These are phyloP conservation scores for Nakataea oryzae DNA, from an alignment of 2,329 filamentous ascomycete genomes.

Conservation along the genomic window DNA sequence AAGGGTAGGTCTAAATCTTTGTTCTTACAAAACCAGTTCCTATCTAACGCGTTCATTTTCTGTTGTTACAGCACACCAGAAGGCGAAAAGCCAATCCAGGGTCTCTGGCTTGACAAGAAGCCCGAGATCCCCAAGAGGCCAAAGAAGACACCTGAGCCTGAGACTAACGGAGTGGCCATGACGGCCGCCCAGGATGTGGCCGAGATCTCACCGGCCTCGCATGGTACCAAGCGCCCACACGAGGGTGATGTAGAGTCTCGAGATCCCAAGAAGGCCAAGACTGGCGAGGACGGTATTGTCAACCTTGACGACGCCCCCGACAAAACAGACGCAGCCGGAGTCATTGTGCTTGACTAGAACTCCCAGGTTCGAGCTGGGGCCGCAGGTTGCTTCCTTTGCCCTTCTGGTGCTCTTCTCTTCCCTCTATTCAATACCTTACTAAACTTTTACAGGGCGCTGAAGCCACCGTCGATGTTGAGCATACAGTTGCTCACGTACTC, in stretches of 20 bases:
- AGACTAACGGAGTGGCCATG: conserved; percentile 26
- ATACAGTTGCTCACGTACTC: conserved; percentile 80
- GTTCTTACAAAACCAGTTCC: conserved; percentile 13
- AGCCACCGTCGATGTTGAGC: conserved; percentile 74
- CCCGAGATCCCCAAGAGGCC: conserved; percentile 42
- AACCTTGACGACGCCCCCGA: conserved; percentile 13
- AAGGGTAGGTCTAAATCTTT: conserved; percentile 35
- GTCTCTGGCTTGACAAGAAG: conserved; percentile 27
- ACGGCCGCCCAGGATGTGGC: conserved; percentile 24
- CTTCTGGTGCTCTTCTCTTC: background rate
- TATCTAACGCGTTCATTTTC: background rate
- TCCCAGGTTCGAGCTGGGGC: no score
- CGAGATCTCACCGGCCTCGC: conserved; percentile 17
- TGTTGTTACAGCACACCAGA: conserved; percentile 24
- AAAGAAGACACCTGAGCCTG: conserved; percentile 28
- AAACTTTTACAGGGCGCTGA: conserved; percentile 47
- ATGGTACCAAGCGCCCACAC: conserved; percentile 33
- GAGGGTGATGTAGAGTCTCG: conserved; percentile 29
- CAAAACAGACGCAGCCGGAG: conserved; percentile 25
- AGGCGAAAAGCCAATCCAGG: conserved; percentile 45
- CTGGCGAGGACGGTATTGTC: conserved; percentile 11
- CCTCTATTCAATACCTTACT: conserved; percentile 6
- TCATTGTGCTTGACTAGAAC: conserved; percentile 48
- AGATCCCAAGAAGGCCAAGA: conserved; percentile 38
- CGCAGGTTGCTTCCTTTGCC: no score